Evolutionary conservation across 805 yeast genomes (phyloP).

Genomic region (Lachancea thermotolerans): DNA sequence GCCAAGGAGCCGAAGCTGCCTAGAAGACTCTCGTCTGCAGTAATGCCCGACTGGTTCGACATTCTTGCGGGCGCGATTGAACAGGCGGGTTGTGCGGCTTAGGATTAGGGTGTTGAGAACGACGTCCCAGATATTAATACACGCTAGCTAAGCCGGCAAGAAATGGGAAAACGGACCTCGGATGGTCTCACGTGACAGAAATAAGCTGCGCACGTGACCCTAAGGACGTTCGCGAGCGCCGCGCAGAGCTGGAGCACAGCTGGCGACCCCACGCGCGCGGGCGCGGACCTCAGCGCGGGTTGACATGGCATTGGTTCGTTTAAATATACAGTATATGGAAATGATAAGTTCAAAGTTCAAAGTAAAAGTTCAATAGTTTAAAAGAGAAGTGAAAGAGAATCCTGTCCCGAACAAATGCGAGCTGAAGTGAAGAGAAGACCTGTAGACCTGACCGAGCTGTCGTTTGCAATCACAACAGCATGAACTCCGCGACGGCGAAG

Average conservation of each 20-base stretch:
- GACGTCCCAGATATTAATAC: not conserved
- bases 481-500: conserved; percentile 30
- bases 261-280: too few relatives aligned
- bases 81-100: not conserved
- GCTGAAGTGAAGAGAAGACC: not conserved
- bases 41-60: conserved; percentile 65
- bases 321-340: too few relatives aligned
- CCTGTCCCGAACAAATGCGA: conserved; percentile 4
- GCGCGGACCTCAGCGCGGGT: too few relatives aligned
- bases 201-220: too few relatives aligned
- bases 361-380: not conserved
- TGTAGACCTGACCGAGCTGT: not conserved
- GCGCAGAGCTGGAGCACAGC: too few relatives aligned
- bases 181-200: too few relatives aligned
- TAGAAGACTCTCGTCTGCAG: conserved; percentile 25
- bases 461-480: conserved; percentile 18
- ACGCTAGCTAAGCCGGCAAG: not conserved
- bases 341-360: too few relatives aligned
- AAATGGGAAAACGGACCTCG: too few relatives aligned
- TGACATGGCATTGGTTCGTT: too few relatives aligned
- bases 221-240: too few relatives aligned
- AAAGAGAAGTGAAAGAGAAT: not conserved
- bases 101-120: not conserved
- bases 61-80: conserved; percentile 26
- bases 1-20: conserved; percentile 12